Percentiles rank a stretch among this genome's conserved stretches.
phyloP scores from a whole-genome alignment of 768 basidiomycete genomes.

The Serpula lacrymans region DNA sequence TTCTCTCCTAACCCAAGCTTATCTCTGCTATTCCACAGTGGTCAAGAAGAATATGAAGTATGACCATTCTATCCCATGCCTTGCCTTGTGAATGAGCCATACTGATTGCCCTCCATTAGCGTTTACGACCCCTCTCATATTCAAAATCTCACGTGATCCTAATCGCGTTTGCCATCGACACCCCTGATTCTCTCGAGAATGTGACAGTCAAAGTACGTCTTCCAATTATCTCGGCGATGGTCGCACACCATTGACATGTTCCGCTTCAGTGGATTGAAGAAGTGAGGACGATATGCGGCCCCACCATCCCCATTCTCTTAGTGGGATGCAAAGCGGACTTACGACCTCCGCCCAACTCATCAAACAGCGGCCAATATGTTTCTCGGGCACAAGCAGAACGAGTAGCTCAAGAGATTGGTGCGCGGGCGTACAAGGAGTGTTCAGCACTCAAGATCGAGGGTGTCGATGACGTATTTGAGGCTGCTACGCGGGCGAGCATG shows the following conservation, averaged over 20 bases:
- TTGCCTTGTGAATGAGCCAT: not conserved
- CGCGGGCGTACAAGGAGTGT: conserved; percentile 93
- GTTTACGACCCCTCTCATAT: conserved; percentile 94
- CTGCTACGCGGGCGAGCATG: conserved; percentile 95
- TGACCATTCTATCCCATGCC: conserved; percentile 11
- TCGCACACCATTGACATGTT: conserved; percentile 9
- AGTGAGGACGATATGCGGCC: conserved; percentile 94
- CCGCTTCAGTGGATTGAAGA: conserved; percentile 90
- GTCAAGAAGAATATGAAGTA: conserved; percentile 98
- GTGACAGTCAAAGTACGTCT: conserved; percentile 79
- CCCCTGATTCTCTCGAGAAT: conserved; percentile 95
- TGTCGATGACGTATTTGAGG: conserved; percentile 97
- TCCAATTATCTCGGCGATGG: conserved; percentile 7
- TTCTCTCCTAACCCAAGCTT: conserved; percentile 1
- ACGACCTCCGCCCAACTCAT: conserved; percentile 54
- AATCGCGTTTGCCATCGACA: conserved; percentile 95
- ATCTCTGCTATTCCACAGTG: conserved; percentile 46
- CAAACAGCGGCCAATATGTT: conserved; percentile 55
- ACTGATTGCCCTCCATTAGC: conserved; percentile 38
- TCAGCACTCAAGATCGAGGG: conserved; percentile 87
- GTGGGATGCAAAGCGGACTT: conserved; percentile 97
- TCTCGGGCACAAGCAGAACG: conserved; percentile 79
- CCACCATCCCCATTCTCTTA: conserved; percentile 87
- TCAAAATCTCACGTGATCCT: conserved; percentile 98
- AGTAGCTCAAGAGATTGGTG: conserved; percentile 81